Conservation (phyloP, 2,329 filamentous ascomycete genomes). For the Claviceps pazoutovae region DNA sequence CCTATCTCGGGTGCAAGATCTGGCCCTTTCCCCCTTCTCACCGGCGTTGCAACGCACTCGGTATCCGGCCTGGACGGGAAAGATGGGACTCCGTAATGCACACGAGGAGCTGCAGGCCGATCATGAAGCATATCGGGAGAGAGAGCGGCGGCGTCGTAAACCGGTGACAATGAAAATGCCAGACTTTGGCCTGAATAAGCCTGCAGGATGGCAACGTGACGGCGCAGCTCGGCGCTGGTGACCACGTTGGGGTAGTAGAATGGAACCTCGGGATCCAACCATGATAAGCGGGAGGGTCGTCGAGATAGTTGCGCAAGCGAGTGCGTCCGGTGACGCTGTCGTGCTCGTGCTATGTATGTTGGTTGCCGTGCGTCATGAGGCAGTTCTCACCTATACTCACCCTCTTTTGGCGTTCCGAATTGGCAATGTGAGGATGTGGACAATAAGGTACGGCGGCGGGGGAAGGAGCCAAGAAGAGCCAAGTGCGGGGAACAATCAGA, state of each 20-base stretch:
- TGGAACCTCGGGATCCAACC: background rate
- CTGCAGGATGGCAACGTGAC: background rate
- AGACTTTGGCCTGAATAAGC: background rate
- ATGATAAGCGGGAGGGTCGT: background rate
- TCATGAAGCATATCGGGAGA: background rate
- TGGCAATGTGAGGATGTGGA: background rate
- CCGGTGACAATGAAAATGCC: background rate
- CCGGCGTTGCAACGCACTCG: background rate
- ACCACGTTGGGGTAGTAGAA: background rate
- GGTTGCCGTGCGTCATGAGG: background rate
- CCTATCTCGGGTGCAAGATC: background rate
- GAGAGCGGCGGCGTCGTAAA: background rate
- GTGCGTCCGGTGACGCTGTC: conserved; percentile 1
- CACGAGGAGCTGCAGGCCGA: background rate
- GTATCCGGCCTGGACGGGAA: background rate
- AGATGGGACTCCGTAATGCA: background rate
- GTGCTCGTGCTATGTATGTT: background rate
- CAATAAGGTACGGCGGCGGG: too few relatives aligned
- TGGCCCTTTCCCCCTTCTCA: background rate
- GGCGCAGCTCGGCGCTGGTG: background rate
- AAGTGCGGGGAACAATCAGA: too few relatives aligned
- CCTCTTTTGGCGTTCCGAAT: background rate
- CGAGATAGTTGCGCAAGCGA: background rate
- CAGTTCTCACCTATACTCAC: too few relatives aligned
- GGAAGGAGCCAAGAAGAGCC: too few relatives aligned